A percentile compares a stretch with the other conserved stretches of the same genome.
phyloP scores from a whole-genome alignment of 805 yeast species.

The Starmerella khaoyaiensis region DNA sequence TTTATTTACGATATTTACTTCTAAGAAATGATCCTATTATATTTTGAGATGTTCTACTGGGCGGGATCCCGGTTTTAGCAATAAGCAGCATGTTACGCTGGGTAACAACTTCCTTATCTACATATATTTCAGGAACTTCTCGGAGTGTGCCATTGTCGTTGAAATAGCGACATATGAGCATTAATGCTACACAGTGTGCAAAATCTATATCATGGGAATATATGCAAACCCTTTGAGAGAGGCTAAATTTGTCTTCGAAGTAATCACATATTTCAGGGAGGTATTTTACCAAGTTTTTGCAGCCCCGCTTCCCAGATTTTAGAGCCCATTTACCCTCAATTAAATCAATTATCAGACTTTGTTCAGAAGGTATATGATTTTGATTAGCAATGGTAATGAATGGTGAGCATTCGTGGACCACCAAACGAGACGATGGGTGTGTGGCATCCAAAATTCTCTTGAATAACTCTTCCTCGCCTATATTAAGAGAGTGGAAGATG shows the following conservation, averaged over 20 bases:
- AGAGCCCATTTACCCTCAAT: constrained; percentile 16
- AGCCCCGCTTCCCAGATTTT: constrained; percentile 43
- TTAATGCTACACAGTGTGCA: constrained; percentile 46
- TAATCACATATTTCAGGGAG: constrained; percentile 35
- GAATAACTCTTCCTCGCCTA: constrained; percentile 28
- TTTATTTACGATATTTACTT: not conserved
- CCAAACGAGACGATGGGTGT: not conserved
- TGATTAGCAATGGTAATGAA: too few relatives aligned
- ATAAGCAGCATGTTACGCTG: constrained; percentile 43
- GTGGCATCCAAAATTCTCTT: constrained; percentile 11
- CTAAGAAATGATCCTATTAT: constrained; percentile 19
- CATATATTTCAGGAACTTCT: constrained; percentile 17
- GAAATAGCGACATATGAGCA: constrained; percentile 38
- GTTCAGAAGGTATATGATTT: too few relatives aligned
- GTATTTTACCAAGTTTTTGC: constrained; percentile 41
- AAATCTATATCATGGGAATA: constrained; percentile 59
- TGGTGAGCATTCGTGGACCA: too few relatives aligned
- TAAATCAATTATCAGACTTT: not conserved
- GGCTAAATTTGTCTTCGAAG: constrained; percentile 15
- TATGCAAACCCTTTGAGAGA: constrained; percentile 30
- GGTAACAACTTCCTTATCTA: constrained; percentile 42
- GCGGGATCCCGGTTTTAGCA: constrained; percentile 44
- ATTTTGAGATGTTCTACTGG: constrained; percentile 65
- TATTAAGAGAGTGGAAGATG: constrained; percentile 24
- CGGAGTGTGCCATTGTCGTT: constrained; percentile 32